Base-by-base conservation (phyloP, 768 basidiomycete genomes). In the Leucosporidium creatinivorum region DNA sequence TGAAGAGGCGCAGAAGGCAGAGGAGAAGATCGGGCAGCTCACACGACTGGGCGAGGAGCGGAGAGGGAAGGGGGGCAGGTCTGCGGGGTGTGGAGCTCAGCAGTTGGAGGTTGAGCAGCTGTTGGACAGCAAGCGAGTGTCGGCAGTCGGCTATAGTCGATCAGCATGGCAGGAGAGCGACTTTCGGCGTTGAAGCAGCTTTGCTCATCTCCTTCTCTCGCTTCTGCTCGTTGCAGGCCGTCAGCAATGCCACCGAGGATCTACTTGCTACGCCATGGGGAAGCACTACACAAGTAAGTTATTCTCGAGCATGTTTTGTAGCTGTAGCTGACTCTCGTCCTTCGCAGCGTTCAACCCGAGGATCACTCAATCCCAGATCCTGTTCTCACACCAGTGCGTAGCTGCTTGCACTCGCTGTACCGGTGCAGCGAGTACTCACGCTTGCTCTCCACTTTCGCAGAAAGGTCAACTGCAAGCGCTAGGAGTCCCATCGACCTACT, bases 331-430 rank as follows among this genome's bases (percentile, higher is more conserved):
- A 51, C 50, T 9, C 50, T 23, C 21, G 25, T 10, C 50, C 3
- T n/a, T 26, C 25, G 25, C 50, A 51, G 50, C 21, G 50, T 51
- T 3, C 21, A 23, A 23, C 50, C 50, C 25, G 50, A 51, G 25
- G 50, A 51, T 17, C 50, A 51, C 50, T 23, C 50, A 26, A 51
- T 51, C 50, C 50, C 50, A 51, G 50, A 51, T 51, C 50, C 50
- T 23, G 21, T 23, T 23, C 50, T 51, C 50, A 51, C 50, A 9
- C 25, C 50, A 9, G 50, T 51, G 25, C 50, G 50, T 51, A 23
- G 50, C 50, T n/a, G 6, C 21, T 23, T 51, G 8, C 13, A 6
- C 25, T 26, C 50, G 21, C 50, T 96, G 93, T 44, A 44, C 13
- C 8, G 15, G 10, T 10, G 13, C 6, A 44, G 13, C 8, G 10